Percentiles rank a stretch among this genome's conserved stretches.
These are phyloP conservation scores for Glebionis coronaria DNA, from an alignment of 129 eudicot species.

Conservation along the genomic window DNA sequence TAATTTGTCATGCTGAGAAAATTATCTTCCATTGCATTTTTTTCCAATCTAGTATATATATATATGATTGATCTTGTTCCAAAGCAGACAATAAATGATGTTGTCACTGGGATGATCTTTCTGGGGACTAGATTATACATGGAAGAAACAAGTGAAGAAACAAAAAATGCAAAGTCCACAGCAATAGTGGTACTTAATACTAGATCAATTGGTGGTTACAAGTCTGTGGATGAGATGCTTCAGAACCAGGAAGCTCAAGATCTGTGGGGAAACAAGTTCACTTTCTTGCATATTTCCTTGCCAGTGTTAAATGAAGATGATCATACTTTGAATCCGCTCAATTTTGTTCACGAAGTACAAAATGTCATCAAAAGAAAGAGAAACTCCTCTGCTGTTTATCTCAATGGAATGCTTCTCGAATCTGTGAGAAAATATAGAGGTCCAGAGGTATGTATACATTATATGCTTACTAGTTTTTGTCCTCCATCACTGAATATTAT, in stretches of 20 bases:
- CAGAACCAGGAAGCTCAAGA: slow-evolving; percentile 37
- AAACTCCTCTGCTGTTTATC: slow-evolving; percentile 58
- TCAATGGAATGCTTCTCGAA: slow-evolving; percentile 71
- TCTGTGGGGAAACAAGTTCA: slow-evolving; percentile 83
- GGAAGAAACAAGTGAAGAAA: slow-evolving; percentile 38
- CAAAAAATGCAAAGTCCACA: slow-evolving; percentile 43
- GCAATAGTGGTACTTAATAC: slow-evolving; percentile 88
- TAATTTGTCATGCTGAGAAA: too few species aligned
- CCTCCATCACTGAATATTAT: too few species aligned
- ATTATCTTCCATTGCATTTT: too few species aligned
- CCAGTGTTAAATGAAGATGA: slow-evolving; percentile 35
- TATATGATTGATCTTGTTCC: not conserved
- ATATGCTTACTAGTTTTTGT: not conserved
- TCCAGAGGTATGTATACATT: slow-evolving; percentile 52
- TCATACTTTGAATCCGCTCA: slow-evolving; percentile 37
- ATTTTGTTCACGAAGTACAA: slow-evolving; percentile 44
- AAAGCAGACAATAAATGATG: slow-evolving; percentile 87
- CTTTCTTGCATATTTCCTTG: slow-evolving; percentile 58
- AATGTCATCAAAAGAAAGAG: slow-evolving; percentile 48
- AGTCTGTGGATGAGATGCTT: slow-evolving; percentile 67
- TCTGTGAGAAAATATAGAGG: slow-evolving; percentile 54
- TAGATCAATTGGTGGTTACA: slow-evolving; percentile 62
- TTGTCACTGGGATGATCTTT: slow-evolving; percentile 56
- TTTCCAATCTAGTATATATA: too few species aligned
- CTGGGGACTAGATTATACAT: slow-evolving; percentile 73